Base-by-base conservation (phyloP, 352 stramenopile species). In the Aphanomyces euteiches region DNA sequence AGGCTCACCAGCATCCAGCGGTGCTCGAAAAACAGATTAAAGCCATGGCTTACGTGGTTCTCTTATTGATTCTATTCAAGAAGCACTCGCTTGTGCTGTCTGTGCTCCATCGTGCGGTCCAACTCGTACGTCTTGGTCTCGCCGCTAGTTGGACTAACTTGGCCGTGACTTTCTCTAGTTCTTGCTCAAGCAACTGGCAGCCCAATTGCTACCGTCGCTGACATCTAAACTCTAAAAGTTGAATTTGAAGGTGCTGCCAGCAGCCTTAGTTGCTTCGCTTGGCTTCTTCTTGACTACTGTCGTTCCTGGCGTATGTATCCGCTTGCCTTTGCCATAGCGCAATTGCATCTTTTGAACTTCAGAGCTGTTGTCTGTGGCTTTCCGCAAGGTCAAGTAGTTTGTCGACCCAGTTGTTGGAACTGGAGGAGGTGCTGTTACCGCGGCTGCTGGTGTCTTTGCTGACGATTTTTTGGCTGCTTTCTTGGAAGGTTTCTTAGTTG, bases 281-380 rank as follows among this genome's bases (percentile, higher is more conserved):
- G 39, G 39, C 40, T 12, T n/a, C 59, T 28, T 21, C 41, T 17
- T 19, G 7, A 19, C 10, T 50, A 34, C 13, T 50, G 28, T 5
- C 37, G 41, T 67, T 67, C 59, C 56, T 67, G 43, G 8, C 41
- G 43, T 34, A 17, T 56, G 39, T 48, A 67, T 67, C 17, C 59
- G 59, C 59, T 67, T 67, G 39, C 59, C 59, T 54, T 67, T 67
- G 59, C 59, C 59, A 36, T 67, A 67, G 17, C 59, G 12, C 59
- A 67, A 36, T 50, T 67, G 59, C 59, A 67, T 67, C 41, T 67
- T 67, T 54, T 67, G 59, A 12, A 67, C 59, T 41, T 67, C 59
- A 5, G 59, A 67, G 38, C 39, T 56, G 41, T 67, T 67, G 59
- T 67, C 59, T 12, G 40, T 54, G 10, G 59, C 59, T 39, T 67